Percentiles rank a stretch among this genome's conserved stretches.
Evolutionary conservation across 1,139 yeast species (phyloP).

Genomic region (Pichia sp.): DNA sequence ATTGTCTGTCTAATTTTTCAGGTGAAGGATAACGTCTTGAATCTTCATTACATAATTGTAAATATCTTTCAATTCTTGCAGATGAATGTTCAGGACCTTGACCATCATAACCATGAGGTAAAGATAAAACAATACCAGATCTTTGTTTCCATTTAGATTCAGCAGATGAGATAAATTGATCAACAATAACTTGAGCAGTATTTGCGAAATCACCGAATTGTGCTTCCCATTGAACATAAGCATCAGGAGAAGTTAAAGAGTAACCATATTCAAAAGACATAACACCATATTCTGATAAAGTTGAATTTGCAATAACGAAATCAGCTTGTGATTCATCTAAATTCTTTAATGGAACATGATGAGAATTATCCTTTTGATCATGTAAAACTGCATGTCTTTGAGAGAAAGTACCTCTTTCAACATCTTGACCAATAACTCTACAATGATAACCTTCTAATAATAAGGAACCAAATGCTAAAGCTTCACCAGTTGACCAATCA

Average conservation of each 20-base stretch:
- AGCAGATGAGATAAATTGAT: conserved; percentile 95
- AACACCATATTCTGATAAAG: conserved; percentile 96
- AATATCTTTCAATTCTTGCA: conserved; percentile 94
- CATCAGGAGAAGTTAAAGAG: conserved; percentile 95
- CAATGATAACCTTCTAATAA: conserved; percentile 92
- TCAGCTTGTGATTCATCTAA: conserved; percentile 78
- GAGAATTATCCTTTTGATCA: conserved; percentile 82
- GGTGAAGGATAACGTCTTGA: conserved; percentile 87
- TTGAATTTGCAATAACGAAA: conserved; percentile 88
- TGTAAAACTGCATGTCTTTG: conserved; percentile 99
- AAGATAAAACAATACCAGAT: conserved; percentile 88
- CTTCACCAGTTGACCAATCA: conserved; percentile 99
- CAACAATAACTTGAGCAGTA: conserved; percentile 96
- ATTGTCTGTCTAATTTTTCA: conserved; percentile 90
- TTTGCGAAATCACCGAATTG: conserved; percentile 99
- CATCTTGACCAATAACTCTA: conserved; percentile 98
- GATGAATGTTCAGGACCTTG: conserved; percentile 99
- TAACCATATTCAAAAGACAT: conserved; percentile 99
- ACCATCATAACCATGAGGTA: conserved; percentile 99
- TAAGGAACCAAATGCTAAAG: conserved; percentile 91
- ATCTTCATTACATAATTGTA: conserved; percentile 94
- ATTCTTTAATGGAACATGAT: conserved; percentile 79
- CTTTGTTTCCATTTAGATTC: conserved; percentile 99
- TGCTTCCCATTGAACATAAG: conserved; percentile 98
- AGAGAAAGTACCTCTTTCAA: conserved; percentile 99